A percentile compares a stretch with the other conserved stretches of the same genome.
These are phyloP conservation scores for Tetrahymena elliotti DNA, from an alignment of 73 alveolate species.

Conservation along the genomic window DNA sequence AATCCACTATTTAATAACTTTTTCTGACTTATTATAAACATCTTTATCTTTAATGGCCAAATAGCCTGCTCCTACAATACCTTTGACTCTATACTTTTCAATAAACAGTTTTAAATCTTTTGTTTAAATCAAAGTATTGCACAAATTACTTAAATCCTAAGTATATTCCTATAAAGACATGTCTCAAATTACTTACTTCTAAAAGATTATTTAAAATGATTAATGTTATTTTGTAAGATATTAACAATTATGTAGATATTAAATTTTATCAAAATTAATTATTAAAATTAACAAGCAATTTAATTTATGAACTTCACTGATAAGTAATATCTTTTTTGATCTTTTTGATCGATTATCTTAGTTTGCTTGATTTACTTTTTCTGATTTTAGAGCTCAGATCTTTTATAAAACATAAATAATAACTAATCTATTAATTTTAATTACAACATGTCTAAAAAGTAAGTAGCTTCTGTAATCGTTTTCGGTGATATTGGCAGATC, in stretches of 20 bases:
- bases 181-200: no score
- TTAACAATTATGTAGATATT: no score
- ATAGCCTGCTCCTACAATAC: neutral
- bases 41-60: neutral
- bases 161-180: neutral
- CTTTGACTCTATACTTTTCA: neutral
- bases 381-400: neutral
- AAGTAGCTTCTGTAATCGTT: slow-evolving; percentile 63
- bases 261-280: neutral
- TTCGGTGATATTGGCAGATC: slow-evolving; percentile 95
- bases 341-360: neutral
- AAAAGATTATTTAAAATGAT: no score
- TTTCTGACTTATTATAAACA: neutral
- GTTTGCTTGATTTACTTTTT: neutral
- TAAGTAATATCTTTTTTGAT: neutral
- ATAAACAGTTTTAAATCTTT: neutral
- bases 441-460: no score
- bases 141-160: neutral
- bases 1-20: neutral
- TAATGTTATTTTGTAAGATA: no score
- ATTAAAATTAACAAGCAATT: neutral
- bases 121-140: neutral
- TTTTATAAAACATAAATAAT: neutral
- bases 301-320: neutral
- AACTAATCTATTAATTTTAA: no score